A percentile compares a stretch with the other conserved stretches of the same genome.
Conservation (phyloP, 441 rosid genomes). For the Pelargonium fulgidum region DNA sequence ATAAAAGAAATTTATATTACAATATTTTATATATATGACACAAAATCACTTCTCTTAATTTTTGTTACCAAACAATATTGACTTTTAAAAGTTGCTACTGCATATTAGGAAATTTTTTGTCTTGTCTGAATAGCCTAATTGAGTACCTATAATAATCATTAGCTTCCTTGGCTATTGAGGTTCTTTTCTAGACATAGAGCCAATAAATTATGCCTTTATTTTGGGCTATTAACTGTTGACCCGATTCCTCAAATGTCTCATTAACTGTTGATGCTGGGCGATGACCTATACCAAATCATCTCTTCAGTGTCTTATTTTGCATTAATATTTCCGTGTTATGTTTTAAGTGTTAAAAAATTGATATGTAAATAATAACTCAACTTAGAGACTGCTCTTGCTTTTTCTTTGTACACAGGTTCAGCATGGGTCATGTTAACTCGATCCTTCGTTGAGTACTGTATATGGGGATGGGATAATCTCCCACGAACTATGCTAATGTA, state of each 20-base stretch:
- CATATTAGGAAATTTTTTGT: no score
- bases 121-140: no score
- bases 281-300: not conserved
- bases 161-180: no score
- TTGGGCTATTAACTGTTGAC: not conserved
- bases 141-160: no score
- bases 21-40: no score
- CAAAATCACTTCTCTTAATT: no score
- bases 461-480: constrained; percentile 85
- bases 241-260: not conserved
- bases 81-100: no score
- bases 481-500: constrained; percentile 83
- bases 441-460: constrained; percentile 65
- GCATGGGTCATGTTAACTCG: constrained; percentile 78
- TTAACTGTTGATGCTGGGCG: not conserved
- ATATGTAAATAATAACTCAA: not conserved
- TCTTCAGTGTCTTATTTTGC: not conserved
- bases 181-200: no score
- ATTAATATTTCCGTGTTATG: not conserved
- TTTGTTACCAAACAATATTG: no score
- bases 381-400: constrained; percentile 1
- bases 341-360: not conserved
- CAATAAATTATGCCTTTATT: no score
- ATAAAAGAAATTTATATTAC: no score
- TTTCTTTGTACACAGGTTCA: constrained; percentile 46